Conservation (phyloP, 768 basidiomycete genomes). For the Pleurotus djamor region DNA sequence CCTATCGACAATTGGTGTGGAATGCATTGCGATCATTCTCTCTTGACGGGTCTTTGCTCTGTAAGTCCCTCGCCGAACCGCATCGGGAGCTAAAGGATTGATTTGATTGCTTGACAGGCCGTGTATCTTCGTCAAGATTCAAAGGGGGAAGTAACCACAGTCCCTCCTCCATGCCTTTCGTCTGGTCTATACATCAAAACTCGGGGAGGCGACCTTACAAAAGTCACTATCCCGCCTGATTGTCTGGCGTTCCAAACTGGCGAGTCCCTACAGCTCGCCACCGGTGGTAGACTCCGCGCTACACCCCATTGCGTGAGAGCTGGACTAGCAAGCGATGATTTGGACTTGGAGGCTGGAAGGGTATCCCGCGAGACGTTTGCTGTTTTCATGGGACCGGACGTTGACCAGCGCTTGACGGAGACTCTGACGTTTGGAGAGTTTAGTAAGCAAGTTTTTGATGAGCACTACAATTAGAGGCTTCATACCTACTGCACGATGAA, state of each 20-base stretch:
- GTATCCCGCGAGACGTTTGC: conserved; percentile 88
- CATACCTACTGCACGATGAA: too few species aligned
- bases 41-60: conserved; percentile 91
- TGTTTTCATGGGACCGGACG: conserved; percentile 87
- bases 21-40: conserved; percentile 91
- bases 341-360: conserved; percentile 29
- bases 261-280: conserved; percentile 90
- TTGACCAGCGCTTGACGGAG: conserved; percentile 67
- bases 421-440: conserved; percentile 87
- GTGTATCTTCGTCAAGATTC: conserved; percentile 68
- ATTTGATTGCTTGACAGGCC: conserved; percentile 44
- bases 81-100: too few species aligned
- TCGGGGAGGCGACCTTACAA: conserved; percentile 72
- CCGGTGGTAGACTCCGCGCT: conserved; percentile 75
- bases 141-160: conserved; percentile 36
- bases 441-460: conserved; percentile 75
- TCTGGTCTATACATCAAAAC: conserved; percentile 94
- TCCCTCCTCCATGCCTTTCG: conserved; percentile 66
- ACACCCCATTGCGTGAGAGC: conserved; percentile 95
- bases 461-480: conserved; percentile 36
- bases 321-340: conserved; percentile 32
- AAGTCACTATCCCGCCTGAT: conserved; percentile 82
- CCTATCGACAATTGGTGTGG: conserved; percentile 91
- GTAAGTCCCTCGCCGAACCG: conserved; percentile 33
- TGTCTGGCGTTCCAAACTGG: conserved; percentile 97